Evolutionary conservation across 2,329 filamentous ascomycete genomes (phyloP).

Genomic region (Leptographium galeiforme): DNA sequence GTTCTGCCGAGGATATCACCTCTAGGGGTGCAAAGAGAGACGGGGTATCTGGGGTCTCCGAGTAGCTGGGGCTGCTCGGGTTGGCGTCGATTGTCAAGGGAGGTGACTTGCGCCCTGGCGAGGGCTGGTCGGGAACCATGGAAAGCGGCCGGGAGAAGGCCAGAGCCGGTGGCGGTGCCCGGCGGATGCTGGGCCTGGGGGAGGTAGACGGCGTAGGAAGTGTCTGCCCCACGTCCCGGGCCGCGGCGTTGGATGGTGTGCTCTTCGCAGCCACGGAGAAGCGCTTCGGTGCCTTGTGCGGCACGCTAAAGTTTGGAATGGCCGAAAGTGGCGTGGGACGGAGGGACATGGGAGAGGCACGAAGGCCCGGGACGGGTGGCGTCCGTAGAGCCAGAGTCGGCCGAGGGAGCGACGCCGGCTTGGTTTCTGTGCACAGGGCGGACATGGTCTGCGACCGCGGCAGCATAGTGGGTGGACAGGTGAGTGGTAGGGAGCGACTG

Average conservation of each 20-base stretch:
- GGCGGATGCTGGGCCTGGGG: slow-evolving; percentile 14
- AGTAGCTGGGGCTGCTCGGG: neutral
- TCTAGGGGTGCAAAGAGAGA: slow-evolving; percentile 13
- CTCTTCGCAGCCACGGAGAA: slow-evolving; percentile 25
- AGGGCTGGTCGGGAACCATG: slow-evolving; percentile 40
- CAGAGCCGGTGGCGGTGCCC: slow-evolving; percentile 31
- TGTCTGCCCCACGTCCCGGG: neutral
- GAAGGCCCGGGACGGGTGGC: neutral
- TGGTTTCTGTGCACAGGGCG: neutral
- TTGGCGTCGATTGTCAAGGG: slow-evolving; percentile 2
- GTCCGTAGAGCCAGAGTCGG: neutral
- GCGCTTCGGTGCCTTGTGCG: slow-evolving; percentile 30
- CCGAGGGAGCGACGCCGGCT: neutral
- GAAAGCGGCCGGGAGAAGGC: slow-evolving; percentile 38
- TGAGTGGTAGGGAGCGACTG: neutral
- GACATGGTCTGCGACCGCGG: neutral
- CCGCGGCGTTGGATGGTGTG: neutral
- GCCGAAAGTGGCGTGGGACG: slow-evolving; percentile 8
- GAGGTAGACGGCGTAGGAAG: neutral
- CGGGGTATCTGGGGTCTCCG: slow-evolving; percentile 11
- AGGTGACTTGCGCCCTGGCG: slow-evolving; percentile 21
- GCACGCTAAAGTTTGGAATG: slow-evolving; percentile 41
- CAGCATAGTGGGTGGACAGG: slow-evolving; percentile 4
- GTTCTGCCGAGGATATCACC: neutral
- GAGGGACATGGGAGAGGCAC: neutral